These are phyloP conservation scores for Alternaria incomplexa DNA, from an alignment of 2,329 filamentous ascomycete genomes.

Conservation along the genomic window DNA sequence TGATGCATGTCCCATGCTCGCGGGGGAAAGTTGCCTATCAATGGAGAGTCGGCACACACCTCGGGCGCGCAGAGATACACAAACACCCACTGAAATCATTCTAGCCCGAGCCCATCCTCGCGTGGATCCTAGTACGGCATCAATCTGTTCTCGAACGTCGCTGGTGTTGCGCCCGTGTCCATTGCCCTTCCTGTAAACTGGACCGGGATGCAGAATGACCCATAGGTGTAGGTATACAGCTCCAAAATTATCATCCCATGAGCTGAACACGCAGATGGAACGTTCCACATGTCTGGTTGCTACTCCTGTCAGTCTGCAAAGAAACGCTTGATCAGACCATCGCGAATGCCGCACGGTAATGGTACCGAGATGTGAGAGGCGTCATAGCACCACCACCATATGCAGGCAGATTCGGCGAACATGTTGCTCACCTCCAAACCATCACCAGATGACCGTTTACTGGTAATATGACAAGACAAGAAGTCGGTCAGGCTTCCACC, in stretches of 20 bases:
- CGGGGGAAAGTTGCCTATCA: not conserved
- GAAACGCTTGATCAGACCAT: not conserved
- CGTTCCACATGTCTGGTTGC: not conserved
- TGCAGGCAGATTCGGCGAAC: not conserved
- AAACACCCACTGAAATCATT: not conserved
- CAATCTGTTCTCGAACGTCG: not conserved
- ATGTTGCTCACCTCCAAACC: constrained; percentile 15
- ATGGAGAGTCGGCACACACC: not conserved
- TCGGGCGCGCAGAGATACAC: not conserved
- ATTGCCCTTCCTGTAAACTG: not conserved
- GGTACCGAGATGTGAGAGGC: not conserved
- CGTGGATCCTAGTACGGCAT: not conserved
- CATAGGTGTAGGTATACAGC: not conserved
- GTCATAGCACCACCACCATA: not conserved
- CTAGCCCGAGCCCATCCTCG: not conserved
- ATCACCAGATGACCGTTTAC: not conserved
- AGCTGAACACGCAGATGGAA: not conserved
- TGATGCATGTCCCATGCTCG: not conserved
- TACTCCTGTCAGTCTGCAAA: not conserved
- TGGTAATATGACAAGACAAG: constrained; percentile 13
- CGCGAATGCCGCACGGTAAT: not conserved
- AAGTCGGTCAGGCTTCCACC: constrained; percentile 43
- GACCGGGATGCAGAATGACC: not conserved
- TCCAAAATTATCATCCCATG: not conserved
- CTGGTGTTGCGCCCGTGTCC: not conserved